Base-by-base conservation (phyloP, 2,329 filamentous ascomycete genomes). In the Aspergillus puulaauensis region DNA sequence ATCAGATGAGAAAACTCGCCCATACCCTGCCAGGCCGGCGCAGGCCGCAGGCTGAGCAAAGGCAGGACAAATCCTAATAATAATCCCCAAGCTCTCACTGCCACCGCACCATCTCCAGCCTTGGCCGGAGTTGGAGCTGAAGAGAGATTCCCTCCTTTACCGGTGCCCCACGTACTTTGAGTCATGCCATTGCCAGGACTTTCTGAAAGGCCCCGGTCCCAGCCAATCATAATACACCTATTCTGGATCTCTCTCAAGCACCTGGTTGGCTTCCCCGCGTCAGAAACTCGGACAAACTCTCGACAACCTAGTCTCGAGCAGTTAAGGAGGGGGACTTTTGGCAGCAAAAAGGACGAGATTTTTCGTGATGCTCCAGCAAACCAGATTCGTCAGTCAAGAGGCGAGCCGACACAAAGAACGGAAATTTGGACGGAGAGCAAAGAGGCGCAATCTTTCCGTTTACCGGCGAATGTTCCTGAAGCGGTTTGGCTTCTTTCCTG, bases 131-230 rank as follows among this genome's bases (percentile, higher is more conserved):
- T 37, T 31, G 48, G 48, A 41, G 37, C 11, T 33, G 21, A 27
- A 33, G 27, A 23, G 21, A 48, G 9, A 45, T 57, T 57, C 56
- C 45, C 44, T 53, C 40, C 44, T 50, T 50, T 57, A 57, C 56
- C 50, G 50, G 44, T 8, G 23, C 44, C 56, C 50, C 56, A 57
- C 37, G 56, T 57, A 57, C 43, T 49, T 57, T 57, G 50, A 54
- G 50, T 57, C 56, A 57, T 57, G 56, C 37, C 44, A 37, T 54
- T 57, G 56, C 37, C 44, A 37, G n/a, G 27, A 11, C 27, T 31
- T 31, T 31, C 27, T 31, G 27, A 31, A 27, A 39, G 24, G 41
- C 44, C 33, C 4, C 31, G 27, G 33, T 47, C 48, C 17, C 14
- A 49, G 11, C 50, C 31, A 55, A 50, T 49, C 19, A 40, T n/a